A percentile compares a stretch with the other conserved stretches of the same genome.
phyloP scores from a whole-genome alignment of 78 protist genomes.

The Dictyostelium citrinum region DNA sequence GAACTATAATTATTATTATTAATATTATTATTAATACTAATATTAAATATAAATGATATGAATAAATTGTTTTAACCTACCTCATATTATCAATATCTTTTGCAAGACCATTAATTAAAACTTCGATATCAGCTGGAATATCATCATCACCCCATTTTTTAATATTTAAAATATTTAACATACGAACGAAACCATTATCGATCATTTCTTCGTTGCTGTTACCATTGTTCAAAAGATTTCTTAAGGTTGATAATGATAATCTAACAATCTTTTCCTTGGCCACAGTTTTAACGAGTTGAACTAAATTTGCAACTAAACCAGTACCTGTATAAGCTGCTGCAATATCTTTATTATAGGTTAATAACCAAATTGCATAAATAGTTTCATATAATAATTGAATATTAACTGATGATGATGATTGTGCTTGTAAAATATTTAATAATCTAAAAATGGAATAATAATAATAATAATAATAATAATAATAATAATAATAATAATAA shows the following conservation, averaged over 20 bases:
- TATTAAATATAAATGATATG: too few relatives aligned
- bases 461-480: too few relatives aligned
- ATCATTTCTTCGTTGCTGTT: slow-evolving; percentile 76
- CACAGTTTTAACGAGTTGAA: slow-evolving; percentile 19
- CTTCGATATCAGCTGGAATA: slow-evolving; percentile 71
- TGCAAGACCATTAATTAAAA: slow-evolving; percentile 36
- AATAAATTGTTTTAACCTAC: too few relatives aligned
- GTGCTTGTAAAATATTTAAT: slow-evolving; percentile 4
- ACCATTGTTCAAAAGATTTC: slow-evolving; percentile 53
- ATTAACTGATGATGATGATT: not conserved
- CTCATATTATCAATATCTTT: slow-evolving; percentile 66
- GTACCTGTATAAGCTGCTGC: slow-evolving; percentile 3
- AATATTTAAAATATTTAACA: slow-evolving; percentile 10
- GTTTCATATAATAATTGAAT: slow-evolving; percentile 69
- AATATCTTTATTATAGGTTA: slow-evolving; percentile 74
- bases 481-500: too few relatives aligned
- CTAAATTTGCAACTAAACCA: slow-evolving; percentile 65
- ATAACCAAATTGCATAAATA: slow-evolving; percentile 85
- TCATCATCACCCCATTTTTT: slow-evolving; percentile 91
- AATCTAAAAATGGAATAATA: slow-evolving; percentile 12
- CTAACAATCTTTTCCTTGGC: slow-evolving; percentile 85
- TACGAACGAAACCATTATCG: slow-evolving; percentile 64
- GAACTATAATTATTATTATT: slow-evolving; percentile 27
- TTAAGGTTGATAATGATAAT: slow-evolving; percentile 72
- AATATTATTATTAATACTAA: not conserved